Conservation (phyloP, 768 basidiomycete genomes). For the Amanita pallidorosea region DNA sequence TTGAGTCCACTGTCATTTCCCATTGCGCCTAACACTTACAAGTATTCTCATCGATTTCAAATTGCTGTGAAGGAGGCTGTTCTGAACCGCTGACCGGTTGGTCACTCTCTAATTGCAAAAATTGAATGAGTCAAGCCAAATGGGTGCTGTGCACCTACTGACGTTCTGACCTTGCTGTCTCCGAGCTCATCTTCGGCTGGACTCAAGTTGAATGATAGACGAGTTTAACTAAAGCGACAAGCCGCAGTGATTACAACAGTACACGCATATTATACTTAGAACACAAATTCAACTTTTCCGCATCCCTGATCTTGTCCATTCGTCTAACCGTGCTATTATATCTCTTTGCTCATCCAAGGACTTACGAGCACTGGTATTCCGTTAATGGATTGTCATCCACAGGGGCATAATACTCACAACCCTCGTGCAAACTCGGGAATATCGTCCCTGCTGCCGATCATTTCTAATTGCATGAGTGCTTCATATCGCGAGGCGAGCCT, state of each 20-base stretch:
- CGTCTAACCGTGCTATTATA: constrained; percentile 11
- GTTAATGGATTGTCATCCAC: neutral
- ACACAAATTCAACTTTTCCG: neutral
- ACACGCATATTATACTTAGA: neutral
- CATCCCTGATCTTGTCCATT: neutral
- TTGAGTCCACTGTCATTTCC: neutral
- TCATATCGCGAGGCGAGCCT: constrained; percentile 46
- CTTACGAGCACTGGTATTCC: constrained; percentile 20
- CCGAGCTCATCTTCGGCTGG: neutral
- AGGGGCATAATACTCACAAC: constrained; percentile 37
- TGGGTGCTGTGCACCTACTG: neutral
- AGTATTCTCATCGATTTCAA: neutral
- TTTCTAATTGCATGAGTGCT: constrained; percentile 53
- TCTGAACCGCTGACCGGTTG: neutral
- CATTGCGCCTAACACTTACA: neutral
- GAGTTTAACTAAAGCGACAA: neutral
- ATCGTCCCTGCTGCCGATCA: constrained; percentile 42
- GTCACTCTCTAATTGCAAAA: neutral
- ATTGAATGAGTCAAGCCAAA: neutral
- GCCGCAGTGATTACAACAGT: neutral
- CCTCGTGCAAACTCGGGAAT: constrained; percentile 48
- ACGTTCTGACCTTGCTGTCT: neutral
- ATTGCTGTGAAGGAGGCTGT: neutral
- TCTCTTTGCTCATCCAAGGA: constrained; percentile 26
- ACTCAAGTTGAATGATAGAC: neutral